Conservation (phyloP, 2,329 filamentous ascomycete species). For the Curvularia sp. region DNA sequence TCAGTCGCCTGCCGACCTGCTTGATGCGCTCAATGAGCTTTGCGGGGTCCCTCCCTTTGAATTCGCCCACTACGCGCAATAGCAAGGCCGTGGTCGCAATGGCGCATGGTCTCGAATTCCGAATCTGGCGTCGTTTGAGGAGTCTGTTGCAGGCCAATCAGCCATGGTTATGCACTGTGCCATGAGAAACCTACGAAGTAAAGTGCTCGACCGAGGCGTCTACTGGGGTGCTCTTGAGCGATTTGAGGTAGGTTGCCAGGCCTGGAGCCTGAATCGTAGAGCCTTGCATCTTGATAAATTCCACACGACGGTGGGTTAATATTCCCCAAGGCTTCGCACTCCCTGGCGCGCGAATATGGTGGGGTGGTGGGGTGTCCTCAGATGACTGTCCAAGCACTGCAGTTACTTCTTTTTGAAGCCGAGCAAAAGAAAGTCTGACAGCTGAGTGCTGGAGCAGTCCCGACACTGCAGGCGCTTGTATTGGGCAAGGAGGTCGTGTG, state of each 20-base stretch:
- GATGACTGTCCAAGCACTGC: slow-evolving; percentile 1
- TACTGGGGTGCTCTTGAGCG: slow-evolving; percentile 71
- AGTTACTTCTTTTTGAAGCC: neutral
- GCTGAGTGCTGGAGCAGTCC: neutral
- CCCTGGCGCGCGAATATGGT: slow-evolving; percentile 21
- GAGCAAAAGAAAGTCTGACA: neutral
- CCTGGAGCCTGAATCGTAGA: slow-evolving; percentile 66
- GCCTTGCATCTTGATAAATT: slow-evolving; percentile 34
- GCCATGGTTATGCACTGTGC: slow-evolving; percentile 7
- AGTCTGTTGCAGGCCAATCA: slow-evolving; percentile 61
- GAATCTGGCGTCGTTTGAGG: slow-evolving; percentile 89
- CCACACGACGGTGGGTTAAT: neutral
- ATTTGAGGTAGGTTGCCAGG: slow-evolving; percentile 78
- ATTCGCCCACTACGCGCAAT: slow-evolving; percentile 81
- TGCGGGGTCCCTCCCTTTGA: slow-evolving; percentile 77
- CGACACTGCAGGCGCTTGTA: neutral
- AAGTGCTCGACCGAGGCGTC: slow-evolving; percentile 85
- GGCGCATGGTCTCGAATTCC: slow-evolving; percentile 85
- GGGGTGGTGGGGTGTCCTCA: slow-evolving; percentile 30
- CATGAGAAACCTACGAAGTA: slow-evolving; percentile 69
- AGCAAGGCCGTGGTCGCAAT: slow-evolving; percentile 90
- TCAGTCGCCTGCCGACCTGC: slow-evolving; percentile 76
- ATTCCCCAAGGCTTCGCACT: slow-evolving; percentile 6
- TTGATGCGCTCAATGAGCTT: slow-evolving; percentile 82
- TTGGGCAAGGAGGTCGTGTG: neutral